Base-by-base conservation (phyloP, 2,329 filamentous ascomycete species). In the Metarhizium rileyi region DNA sequence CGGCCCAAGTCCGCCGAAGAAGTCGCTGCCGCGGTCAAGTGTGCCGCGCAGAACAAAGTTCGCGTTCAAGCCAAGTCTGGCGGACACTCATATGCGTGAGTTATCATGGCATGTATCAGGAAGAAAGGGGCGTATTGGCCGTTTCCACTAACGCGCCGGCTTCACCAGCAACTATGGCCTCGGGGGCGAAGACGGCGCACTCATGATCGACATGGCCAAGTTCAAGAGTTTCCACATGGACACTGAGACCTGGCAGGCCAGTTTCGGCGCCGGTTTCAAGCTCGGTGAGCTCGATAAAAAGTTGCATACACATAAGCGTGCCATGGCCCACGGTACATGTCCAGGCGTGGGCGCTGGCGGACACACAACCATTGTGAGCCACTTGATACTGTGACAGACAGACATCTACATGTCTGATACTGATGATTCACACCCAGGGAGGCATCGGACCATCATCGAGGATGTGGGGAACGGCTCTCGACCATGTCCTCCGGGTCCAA, bases 21-120 rank as follows among this genome's bases (percentile, higher is more conserved):
- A 49, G 74, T 84, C 2, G 71, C 78, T 1, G 72, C 66, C 20
- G 75, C 79, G 14, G 71, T 85, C 36, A 72, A 75, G 46, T 84
- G 81, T 58, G 81, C 80, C 5, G 67, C 60, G 2, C 53, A 71
- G 23, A 66, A 69, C 50, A 65, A 66, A 5, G 62, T 77, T 47
- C 75, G 77, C 54, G 78, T 84, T 0, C 80, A 84, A 58, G 75
- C 81, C 22, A 77, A 73, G 54, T 81, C 78, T 2, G 82, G 81
- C 4, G 82, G 82, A 0, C 82, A 85, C 57, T 84, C 79, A 0
- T 86, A 81, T 54, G 80, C 70, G 75, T 77, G 61, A 56, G 72
- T 52, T n/a, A 1, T 7, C 0, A 8, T 8, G 26, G 2, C 16
- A 12, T 6, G 16, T 4, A 5, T 8, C 7, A 9, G 9, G 41